Base-by-base conservation (phyloP, 2,329 filamentous ascomycete genomes). In the Didymella segeticola region DNA sequence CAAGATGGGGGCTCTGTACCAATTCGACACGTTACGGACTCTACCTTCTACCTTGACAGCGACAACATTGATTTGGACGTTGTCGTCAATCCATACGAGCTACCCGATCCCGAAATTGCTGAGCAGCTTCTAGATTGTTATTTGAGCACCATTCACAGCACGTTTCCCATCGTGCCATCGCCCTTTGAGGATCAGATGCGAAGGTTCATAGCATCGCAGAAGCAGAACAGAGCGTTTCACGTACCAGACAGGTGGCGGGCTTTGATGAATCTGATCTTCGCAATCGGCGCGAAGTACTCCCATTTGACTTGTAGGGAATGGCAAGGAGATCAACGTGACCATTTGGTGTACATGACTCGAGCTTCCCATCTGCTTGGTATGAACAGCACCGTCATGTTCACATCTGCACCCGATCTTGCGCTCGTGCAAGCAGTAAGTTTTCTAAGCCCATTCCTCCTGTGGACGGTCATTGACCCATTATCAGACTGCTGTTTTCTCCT, bases 261-360 rank as follows among this genome's bases (percentile, higher is more conserved):
- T 3, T 69, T 74, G 4, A 42, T 78, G 52, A 78, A 79, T 39
- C 38, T 78, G 11, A 60, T 79, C 1, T 77, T 79, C 31, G 77
- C 77, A 10, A 74, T 79, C n/a, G 75, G 73, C 5, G 69, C 75
- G 10, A 69, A 69, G 42, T 72, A 74, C 53, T 72, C 72, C 5
- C 67, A 75, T 47, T 63, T 76, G 42, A 61, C 62, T 6, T 53
- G 64, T 20, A 64, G 65, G 5, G 61, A 64, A 0, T 72, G 66
- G 65, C 58, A 52, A 29, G 69, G 61, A 11, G 61, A 71, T 33
- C 61, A 64, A n/a, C 57, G 62, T 19, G 74, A 77, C 31, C 75
- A 78, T 45, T 29, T 73, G 14, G 45, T 75, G 1, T 78, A 77
- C 47, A 76, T 77, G 63, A 70, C 68, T 31, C 57, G 67, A 29